Percentiles rank a stretch among this genome's conserved stretches.
Conservation (phyloP, 2,329 filamentous ascomycete genomes). For the Exophiala phaeomuriformis region DNA sequence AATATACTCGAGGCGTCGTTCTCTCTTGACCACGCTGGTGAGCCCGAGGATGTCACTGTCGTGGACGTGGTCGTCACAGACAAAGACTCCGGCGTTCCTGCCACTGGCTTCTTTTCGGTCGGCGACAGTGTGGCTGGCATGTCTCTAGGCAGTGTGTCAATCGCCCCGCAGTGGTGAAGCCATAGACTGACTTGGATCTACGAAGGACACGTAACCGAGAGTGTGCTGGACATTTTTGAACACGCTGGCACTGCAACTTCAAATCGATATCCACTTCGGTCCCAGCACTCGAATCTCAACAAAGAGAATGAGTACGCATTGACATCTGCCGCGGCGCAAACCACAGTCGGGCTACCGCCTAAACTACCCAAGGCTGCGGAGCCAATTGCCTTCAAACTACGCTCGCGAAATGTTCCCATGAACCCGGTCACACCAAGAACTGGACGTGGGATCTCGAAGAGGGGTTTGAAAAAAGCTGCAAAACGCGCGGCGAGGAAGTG, state of each 20-base stretch:
- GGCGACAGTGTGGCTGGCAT: not conserved
- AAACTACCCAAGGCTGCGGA: not conserved
- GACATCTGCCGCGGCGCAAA: too few species aligned
- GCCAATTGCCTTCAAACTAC: not conserved
- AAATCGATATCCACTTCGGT: too few species aligned
- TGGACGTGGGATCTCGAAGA: not conserved
- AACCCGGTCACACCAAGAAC: not conserved
- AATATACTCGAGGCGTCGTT: not conserved
- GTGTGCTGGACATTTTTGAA: too few species aligned
- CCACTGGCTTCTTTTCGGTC: not conserved
- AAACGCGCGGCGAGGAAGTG: too few species aligned
- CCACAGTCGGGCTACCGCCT: not conserved
- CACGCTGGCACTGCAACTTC: too few species aligned
- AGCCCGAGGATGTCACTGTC: not conserved
- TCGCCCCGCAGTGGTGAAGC: not conserved
- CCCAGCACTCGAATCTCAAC: too few species aligned
- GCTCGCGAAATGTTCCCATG: not conserved
- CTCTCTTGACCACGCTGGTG: not conserved
- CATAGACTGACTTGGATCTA: too few species aligned
- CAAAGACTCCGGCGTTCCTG: not conserved
- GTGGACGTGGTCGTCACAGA: not conserved
- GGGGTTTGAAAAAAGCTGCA: too few species aligned
- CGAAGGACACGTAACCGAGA: too few species aligned
- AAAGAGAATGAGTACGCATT: too few species aligned
- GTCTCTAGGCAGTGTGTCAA: not conserved